Percentiles rank a stretch among this genome's conserved stretches.
phyloP scores from a whole-genome alignment of 2,329 filamentous ascomycete species.

The Fusarium succisae region DNA sequence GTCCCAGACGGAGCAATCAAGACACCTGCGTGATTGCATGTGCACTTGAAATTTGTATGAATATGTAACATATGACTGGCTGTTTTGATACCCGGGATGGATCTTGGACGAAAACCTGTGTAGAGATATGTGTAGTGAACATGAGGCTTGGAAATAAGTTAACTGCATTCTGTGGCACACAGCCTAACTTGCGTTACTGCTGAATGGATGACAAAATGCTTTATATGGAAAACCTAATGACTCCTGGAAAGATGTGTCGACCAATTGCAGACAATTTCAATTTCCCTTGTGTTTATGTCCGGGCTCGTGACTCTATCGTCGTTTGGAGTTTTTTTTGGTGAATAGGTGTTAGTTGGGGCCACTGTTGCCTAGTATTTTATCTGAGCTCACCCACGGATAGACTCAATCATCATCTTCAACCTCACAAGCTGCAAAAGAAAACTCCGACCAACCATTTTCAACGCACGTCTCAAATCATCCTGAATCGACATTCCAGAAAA shows the following conservation, averaged over 20 bases:
- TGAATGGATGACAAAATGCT: background rate
- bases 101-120: slow-evolving; percentile 7
- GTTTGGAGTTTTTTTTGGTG: background rate
- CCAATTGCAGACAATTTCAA: background rate
- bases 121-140: background rate
- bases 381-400: slow-evolving; percentile 7
- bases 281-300: background rate
- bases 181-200: too few species aligned
- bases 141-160: background rate
- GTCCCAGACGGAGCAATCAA: slow-evolving; percentile 53
- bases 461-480: background rate
- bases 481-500: background rate
- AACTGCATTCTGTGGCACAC: background rate
- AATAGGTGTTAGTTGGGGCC: slow-evolving; percentile 1
- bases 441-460: background rate
- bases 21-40: slow-evolving; percentile 48
- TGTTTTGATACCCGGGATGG: slow-evolving; percentile 30
- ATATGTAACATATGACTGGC: slow-evolving; percentile 23
- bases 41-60: slow-evolving; percentile 10
- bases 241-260: background rate
- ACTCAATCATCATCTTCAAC: background rate
- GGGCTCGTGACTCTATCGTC: background rate
- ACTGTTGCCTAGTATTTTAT: slow-evolving; percentile 31
- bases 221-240: background rate
- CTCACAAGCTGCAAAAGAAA: background rate